Conservation (phyloP, 2,329 filamentous ascomycete species). For the Hypoxylon sp. region DNA sequence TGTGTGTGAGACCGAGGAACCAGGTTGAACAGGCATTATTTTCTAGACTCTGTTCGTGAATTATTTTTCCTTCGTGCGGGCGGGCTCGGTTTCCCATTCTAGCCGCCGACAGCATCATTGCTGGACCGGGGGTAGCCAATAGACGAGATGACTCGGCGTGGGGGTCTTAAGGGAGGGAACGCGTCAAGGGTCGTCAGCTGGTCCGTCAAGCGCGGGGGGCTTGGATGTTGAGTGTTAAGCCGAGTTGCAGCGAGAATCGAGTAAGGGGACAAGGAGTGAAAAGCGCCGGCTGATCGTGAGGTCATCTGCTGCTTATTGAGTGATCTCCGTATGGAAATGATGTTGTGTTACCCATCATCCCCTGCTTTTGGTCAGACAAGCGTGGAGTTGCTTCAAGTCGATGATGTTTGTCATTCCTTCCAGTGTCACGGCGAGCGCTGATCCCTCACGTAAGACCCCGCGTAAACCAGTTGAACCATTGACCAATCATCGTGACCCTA, state of each 20-base stretch:
- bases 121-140: slow-evolving; percentile 40
- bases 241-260: slow-evolving; percentile 30
- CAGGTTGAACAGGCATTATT: slow-evolving; percentile 31
- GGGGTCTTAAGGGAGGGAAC: slow-evolving; percentile 42
- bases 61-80: slow-evolving; percentile 21
- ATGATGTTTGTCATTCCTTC: slow-evolving; percentile 40
- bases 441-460: slow-evolving; percentile 34
- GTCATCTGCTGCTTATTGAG: slow-evolving; percentile 39
- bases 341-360: slow-evolving; percentile 39
- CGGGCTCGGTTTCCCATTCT: slow-evolving; percentile 46
- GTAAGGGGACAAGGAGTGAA: slow-evolving; percentile 27
- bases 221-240: slow-evolving; percentile 17
- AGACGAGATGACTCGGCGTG: slow-evolving; percentile 47
- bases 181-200: slow-evolving; percentile 45
- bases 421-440: slow-evolving; percentile 31
- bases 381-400: slow-evolving; percentile 33
- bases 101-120: slow-evolving; percentile 42
- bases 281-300: slow-evolving; percentile 41
- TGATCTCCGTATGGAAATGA: slow-evolving; percentile 35
- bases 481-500: slow-evolving; percentile 40
- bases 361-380: slow-evolving; percentile 38
- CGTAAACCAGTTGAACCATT: slow-evolving; percentile 39
- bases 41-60: slow-evolving; percentile 17
- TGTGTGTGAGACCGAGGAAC: slow-evolving; percentile 25
- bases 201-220: slow-evolving; percentile 35